Percentiles rank a stretch among this genome's conserved stretches.
Evolutionary conservation across 371 early-diverging fungal genomes (phyloP).

Genomic region (Haplosporangium sp.): DNA sequence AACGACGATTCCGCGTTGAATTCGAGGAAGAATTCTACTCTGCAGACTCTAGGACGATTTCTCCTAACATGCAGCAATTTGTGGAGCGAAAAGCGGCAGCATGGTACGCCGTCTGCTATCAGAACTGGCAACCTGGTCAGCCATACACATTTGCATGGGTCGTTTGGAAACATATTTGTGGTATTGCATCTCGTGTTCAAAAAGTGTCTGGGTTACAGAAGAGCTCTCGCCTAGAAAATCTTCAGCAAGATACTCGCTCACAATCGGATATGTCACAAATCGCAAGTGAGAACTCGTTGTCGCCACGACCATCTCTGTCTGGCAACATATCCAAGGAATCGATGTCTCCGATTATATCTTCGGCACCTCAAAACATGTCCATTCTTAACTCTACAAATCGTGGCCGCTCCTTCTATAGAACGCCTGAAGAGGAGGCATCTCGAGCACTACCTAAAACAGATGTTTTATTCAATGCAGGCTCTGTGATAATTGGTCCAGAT

Average conservation of each 20-base stretch:
- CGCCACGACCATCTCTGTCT: no score
- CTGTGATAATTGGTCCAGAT: not conserved
- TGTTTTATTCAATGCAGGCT: slow-evolving; percentile 1
- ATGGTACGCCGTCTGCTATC: slow-evolving; percentile 83
- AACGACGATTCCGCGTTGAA: slow-evolving; percentile 55
- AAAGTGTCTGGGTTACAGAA: not conserved
- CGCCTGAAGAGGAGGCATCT: not conserved
- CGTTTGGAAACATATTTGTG: slow-evolving; percentile 65
- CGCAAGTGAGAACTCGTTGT: not conserved
- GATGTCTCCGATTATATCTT: no score
- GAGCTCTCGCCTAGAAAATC: not conserved
- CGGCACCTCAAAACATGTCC: not conserved
- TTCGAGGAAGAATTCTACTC: slow-evolving; percentile 63
- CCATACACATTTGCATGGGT: slow-evolving; percentile 78
- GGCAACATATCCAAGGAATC: no score
- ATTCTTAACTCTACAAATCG: not conserved
- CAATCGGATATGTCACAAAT: not conserved
- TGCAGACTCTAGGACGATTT: slow-evolving; percentile 14
- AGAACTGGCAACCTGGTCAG: slow-evolving; percentile 52
- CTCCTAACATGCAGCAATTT: slow-evolving; percentile 41
- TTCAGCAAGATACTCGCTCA: not conserved
- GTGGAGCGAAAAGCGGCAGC: slow-evolving; percentile 71
- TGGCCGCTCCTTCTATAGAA: not conserved
- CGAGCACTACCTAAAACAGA: not conserved
- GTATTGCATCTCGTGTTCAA: slow-evolving; percentile 55